Base-by-base conservation (phyloP, 495 filamentous ascomycete genomes). In the Podospora sp. region DNA sequence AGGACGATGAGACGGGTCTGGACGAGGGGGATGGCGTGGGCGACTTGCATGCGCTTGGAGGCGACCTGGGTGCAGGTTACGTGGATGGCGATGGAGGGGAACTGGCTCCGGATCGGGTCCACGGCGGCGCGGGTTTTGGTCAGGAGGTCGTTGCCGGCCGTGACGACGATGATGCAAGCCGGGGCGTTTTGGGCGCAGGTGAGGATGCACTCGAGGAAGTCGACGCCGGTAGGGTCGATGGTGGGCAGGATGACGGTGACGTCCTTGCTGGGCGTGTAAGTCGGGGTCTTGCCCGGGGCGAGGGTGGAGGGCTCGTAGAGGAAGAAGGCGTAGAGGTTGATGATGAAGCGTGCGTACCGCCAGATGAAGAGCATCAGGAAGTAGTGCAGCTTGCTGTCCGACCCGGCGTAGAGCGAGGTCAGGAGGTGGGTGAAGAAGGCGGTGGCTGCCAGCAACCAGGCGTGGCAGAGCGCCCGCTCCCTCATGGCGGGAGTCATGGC, bases 181-280 rank as follows among this genome's bases (percentile, higher is more conserved):
- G 81, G 80, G 4, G 35, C 6, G 63, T 79, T 82, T 0, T 56
- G 18, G 5, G 79, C 68, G 22, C 77, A 75, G 0, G 73, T 72
- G 2, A 33, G 24, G 9, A 84, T 24, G 26, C 76, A 79, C 18
- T 77, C 75, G 16, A 51, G 40, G 60, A 83, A 82, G 36, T 74
- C 69, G 0, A n/a, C 46, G n/a, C 72, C 72, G 0, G 61, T 24
- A 0, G 76, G 75, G 52, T 83, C 76, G 26, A 86, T 76, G n/a
- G 83, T 85, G 0, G 85, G 85, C 25, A 88, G 73, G 53, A 88
- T 80, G 55, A 86, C 82, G 2, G 84, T 85, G 68, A 87, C 84
- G 69, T 87, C 82, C 11, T 52, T 69, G 20, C 71, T 57, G 20
- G 78, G 72, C 14, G 58, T 75, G 68, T 82, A 79, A 18, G 60